Percentiles rank a stretch among this genome's conserved stretches.
phyloP scores from a whole-genome alignment of 2,329 filamentous ascomycete genomes.

The Fusarium sp. region DNA sequence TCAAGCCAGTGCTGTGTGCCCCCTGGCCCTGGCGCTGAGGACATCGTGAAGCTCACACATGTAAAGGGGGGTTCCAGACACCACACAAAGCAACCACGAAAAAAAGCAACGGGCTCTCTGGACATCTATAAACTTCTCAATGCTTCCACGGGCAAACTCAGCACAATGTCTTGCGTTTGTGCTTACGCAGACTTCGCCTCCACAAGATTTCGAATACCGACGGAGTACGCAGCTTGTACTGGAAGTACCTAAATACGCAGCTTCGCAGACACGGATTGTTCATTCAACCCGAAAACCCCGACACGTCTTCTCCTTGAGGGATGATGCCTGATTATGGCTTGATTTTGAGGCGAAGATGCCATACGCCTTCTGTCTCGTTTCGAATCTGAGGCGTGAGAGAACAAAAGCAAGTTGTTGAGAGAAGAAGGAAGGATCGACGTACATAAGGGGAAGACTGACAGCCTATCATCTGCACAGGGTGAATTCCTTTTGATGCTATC shows the following conservation, averaged over 20 bases:
- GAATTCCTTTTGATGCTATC: neutral
- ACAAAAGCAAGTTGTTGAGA: neutral
- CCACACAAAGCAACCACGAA: neutral
- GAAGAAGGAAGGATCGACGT: neutral
- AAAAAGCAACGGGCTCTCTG: neutral
- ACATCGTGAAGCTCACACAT: neutral
- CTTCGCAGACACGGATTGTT: neutral
- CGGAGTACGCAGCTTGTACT: neutral
- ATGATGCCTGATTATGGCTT: neutral
- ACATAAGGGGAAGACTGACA: neutral
- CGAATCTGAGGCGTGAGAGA: neutral
- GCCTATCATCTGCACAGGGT: neutral
- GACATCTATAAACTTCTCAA: neutral
- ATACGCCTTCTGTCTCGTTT: neutral
- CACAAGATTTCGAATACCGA: neutral
- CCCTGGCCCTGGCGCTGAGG: neutral
- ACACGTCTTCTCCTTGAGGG: neutral
- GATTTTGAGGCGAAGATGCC: neutral
- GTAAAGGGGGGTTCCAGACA: neutral
- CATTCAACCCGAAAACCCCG: neutral
- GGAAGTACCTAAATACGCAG: neutral
- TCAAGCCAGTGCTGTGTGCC: neutral
- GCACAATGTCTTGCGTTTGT: neutral
- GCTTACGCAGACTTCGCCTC: neutral
- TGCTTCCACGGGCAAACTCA: neutral